Base-by-base conservation (phyloP, 2,329 filamentous ascomycete species). In the Trichoderma breve region DNA sequence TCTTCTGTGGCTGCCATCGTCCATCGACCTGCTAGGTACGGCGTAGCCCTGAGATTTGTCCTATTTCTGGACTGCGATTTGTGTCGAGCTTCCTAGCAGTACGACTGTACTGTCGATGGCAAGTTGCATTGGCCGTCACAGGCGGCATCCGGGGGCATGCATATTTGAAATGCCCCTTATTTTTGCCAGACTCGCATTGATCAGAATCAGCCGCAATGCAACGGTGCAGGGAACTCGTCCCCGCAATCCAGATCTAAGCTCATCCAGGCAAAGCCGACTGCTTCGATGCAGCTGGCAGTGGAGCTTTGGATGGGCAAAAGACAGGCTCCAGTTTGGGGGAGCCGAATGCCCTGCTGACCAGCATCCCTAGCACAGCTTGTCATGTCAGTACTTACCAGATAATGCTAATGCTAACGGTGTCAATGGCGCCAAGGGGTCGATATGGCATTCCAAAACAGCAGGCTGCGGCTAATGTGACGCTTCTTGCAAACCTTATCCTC, bases 161-260 rank as follows among this genome's bases (percentile, higher is more conserved):
- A 26, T 51, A 26, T 24, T 36, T 12, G 28, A 39, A 43, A 15
- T 57, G 51, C 65, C 65, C 65, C 65, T 69, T 61, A 60, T 34
- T 60, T 60, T 61, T 69, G 55, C 28, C 55, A 47, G 14, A 47
- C 64, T 30, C 32, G 55, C 53, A 69, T 32, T 24, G 65, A 60
- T 68, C 65, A 51, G 65, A 55, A 60, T 68, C 65, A 51, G 65
- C 65, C 55, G 65, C 65, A 69, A 51, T 69, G 51, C 64, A 67
- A 67, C 64, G 51, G 53, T 43, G 47, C 53, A 47, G 34, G 36
- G 36, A 47, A 28, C 18, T 61, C 21, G 55, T 69, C 55, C 65
- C 65, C 65, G 65, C 65, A 69, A 47, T 18, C 53, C 55, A 69
- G 55, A 69, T 69, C 65, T 69, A 69, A 58, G 36, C 65, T 69